phyloP scores from a whole-genome alignment of 495 filamentous ascomycete genomes.

The Neurospora discreta region DNA sequence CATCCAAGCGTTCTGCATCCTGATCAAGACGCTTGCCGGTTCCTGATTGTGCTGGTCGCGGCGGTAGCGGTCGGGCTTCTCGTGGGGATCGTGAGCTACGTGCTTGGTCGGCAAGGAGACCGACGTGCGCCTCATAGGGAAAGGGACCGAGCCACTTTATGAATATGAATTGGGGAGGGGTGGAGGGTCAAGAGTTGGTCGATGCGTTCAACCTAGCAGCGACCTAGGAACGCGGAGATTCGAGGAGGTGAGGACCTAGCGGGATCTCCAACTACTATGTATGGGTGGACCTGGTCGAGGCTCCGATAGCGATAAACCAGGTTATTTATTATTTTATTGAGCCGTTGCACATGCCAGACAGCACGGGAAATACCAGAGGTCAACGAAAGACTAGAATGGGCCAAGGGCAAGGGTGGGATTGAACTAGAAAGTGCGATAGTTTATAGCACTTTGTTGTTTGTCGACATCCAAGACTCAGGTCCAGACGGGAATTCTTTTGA shows the following conservation, averaged over 20 bases:
- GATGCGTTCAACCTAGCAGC: not conserved
- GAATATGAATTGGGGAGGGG: not conserved
- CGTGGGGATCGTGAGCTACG: constrained; percentile 44
- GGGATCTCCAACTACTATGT: not conserved
- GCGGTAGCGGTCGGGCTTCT: constrained; percentile 45
- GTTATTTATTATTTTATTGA: not conserved
- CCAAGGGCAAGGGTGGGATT: not conserved
- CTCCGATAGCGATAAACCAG: not conserved
- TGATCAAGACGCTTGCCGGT: constrained; percentile 30
- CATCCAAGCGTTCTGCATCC: constrained; percentile 46
- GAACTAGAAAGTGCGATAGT: not conserved
- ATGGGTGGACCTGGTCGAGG: not conserved
- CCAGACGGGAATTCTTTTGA: not conserved
- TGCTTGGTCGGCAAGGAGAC: constrained; percentile 49
- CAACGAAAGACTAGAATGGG: constrained; percentile 4
- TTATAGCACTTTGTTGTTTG: not conserved
- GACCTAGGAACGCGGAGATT: not conserved
- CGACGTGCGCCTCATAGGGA: constrained; percentile 46
- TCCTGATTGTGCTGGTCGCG: constrained; percentile 24
- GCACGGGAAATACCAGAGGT: not conserved
- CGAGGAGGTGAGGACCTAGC: not conserved
- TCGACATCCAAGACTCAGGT: not conserved
- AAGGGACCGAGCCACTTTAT: not conserved
- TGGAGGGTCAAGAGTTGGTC: not conserved
- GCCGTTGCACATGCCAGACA: not conserved